These are phyloP conservation scores for Craterostigma plantagineum DNA, from an alignment of 257 asterid species.

Conservation along the genomic window DNA sequence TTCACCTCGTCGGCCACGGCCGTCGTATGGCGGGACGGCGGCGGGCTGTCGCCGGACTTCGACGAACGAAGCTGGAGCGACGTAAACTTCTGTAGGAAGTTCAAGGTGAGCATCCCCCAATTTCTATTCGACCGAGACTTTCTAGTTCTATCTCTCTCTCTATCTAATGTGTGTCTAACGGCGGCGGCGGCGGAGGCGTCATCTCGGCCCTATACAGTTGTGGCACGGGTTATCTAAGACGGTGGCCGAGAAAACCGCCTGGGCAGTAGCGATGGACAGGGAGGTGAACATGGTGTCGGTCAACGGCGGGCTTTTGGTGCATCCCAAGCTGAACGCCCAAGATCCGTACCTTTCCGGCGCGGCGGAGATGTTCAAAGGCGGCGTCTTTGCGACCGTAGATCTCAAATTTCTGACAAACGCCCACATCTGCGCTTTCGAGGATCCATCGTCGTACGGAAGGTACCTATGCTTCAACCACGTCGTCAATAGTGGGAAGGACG, in stretches of 20 bases:
- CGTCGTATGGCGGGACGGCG: conserved; percentile 40
- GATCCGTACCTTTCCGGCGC: conserved; percentile 86
- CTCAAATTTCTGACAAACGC: conserved; percentile 60
- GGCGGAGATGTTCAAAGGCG: conserved; percentile 70
- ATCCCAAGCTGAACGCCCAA: conserved; percentile 39
- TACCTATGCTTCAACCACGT: conserved; percentile 68
- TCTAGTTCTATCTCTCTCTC: not conserved
- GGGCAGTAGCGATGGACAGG: conserved; percentile 97
- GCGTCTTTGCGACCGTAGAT: conserved; percentile 74
- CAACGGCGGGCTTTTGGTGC: conserved; percentile 53
- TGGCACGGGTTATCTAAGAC: conserved; percentile 90
- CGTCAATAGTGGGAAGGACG: conserved; percentile 35
- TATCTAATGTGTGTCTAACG: not conserved
- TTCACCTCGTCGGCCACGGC: conserved; percentile 91
- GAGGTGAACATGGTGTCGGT: conserved; percentile 71
- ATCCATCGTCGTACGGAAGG: conserved; percentile 58
- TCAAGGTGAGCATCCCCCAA: conserved; percentile 30
- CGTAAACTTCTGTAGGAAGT: conserved; percentile 48
- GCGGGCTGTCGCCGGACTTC: conserved; percentile 12
- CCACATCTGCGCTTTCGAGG: conserved; percentile 78
- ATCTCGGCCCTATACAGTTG: conserved; percentile 18
- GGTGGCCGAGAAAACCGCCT: conserved; percentile 70
- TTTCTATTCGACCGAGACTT: no score
- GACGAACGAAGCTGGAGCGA: conserved; percentile 86
- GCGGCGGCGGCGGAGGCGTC: not conserved